Evolutionary conservation across 768 basidiomycete species (phyloP).

Genomic region (Ephemerocybe angulata): DNA sequence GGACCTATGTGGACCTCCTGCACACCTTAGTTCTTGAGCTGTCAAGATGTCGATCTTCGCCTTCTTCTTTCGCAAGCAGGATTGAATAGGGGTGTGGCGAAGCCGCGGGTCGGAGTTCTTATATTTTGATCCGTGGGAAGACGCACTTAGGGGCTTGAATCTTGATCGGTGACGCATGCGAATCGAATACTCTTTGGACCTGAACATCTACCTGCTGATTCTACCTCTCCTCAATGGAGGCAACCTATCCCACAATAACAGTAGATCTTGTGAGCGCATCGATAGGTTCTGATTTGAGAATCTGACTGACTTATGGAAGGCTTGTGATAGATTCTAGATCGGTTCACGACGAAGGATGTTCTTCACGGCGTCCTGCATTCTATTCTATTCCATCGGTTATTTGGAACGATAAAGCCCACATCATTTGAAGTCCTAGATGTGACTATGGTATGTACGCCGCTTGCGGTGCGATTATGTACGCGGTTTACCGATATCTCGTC

Average conservation of each 20-base stretch:
- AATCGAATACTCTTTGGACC: neutral
- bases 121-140: no score
- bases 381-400: conserved; percentile 78
- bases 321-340: conserved; percentile 58
- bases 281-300: neutral
- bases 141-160: no score
- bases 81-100: no score
- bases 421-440: conserved; percentile 80
- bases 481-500: neutral
- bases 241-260: conserved; percentile 41
- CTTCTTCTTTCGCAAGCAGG: no score
- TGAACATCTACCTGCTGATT: neutral
- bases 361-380: conserved; percentile 75
- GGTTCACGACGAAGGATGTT: conserved; percentile 68
- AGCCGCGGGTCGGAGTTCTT: no score
- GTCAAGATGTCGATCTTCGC: no score
- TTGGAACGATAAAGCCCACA: conserved; percentile 74
- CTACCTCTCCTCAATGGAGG: neutral
- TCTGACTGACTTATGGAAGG: conserved; percentile 8
- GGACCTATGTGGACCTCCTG: no score
- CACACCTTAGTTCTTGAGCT: no score
- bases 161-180: no score
- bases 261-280: conserved; percentile 42
- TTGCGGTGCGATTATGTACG: neutral
- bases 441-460: conserved; percentile 60